Evolutionary conservation across 495 filamentous ascomycete genomes (phyloP).

Genomic region (Paragyromitra xinjiangensis): DNA sequence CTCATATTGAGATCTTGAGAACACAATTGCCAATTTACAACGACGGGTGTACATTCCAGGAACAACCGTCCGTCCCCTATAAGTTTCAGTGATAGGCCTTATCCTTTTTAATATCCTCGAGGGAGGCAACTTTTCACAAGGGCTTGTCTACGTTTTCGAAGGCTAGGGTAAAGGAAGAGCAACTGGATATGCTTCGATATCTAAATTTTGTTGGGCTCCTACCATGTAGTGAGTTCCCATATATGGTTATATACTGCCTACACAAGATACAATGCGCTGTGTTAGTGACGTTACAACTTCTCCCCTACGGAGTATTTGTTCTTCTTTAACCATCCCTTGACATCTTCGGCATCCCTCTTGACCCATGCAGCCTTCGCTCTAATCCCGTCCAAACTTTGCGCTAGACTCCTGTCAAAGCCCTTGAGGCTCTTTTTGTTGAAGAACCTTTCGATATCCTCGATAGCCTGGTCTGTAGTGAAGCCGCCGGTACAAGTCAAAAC

Average conservation of each 20-base stretch:
- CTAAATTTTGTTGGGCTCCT: background rate
- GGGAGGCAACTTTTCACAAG: background rate
- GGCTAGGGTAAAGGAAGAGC: background rate
- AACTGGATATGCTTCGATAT: background rate
- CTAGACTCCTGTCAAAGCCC: slow-evolving; percentile 70
- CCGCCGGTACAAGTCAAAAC: slow-evolving; percentile 83
- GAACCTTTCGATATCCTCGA: slow-evolving; percentile 79
- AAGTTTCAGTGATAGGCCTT: too few relatives aligned
- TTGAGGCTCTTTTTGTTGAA: slow-evolving; percentile 83
- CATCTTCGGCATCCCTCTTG: slow-evolving; percentile 66
- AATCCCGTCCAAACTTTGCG: slow-evolving; percentile 70
- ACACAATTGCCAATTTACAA: too few relatives aligned
- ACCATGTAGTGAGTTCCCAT: background rate
- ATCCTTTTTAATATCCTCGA: too few relatives aligned
- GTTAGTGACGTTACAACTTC: slow-evolving; percentile 36
- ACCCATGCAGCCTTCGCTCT: slow-evolving; percentile 70
- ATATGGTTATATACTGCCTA: slow-evolving; percentile 3
- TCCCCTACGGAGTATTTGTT: slow-evolving; percentile 60
- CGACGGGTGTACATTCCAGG: too few relatives aligned
- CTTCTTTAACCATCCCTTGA: slow-evolving; percentile 64
- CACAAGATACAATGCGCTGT: background rate
- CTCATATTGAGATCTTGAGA: too few relatives aligned
- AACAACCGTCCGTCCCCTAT: too few relatives aligned
- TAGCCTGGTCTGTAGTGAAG: slow-evolving; percentile 79
- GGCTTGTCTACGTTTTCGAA: background rate